These are phyloP conservation scores for Tetragonia tetragonoides DNA, from an alignment of 148 eudicot species.

Conservation along the genomic window DNA sequence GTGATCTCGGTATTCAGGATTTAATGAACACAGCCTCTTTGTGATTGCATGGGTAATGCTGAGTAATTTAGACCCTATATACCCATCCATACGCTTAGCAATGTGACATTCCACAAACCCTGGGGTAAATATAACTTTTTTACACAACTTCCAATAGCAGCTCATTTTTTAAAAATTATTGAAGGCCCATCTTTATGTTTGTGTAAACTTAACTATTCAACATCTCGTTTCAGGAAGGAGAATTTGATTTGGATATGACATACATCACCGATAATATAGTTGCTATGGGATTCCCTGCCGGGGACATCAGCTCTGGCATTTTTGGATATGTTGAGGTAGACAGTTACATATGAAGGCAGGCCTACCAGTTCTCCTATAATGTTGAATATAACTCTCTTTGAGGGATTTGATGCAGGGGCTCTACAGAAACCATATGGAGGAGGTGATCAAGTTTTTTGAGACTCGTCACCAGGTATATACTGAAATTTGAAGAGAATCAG, in stretches of 20 bases:
- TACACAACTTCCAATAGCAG: too few species aligned
- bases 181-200: not conserved
- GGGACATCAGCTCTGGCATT: slow-evolving; percentile 93
- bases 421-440: slow-evolving; percentile 95
- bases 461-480: slow-evolving; percentile 81
- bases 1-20: too few species aligned
- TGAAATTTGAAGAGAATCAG: slow-evolving; percentile 1
- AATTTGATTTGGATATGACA: slow-evolving; percentile 91
- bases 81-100: too few species aligned
- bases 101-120: too few species aligned
- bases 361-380: not conserved
- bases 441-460: slow-evolving; percentile 91
- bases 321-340: slow-evolving; percentile 94
- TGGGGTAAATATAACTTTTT: too few species aligned
- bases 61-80: too few species aligned
- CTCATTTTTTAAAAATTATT: not conserved
- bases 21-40: not conserved
- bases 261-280: slow-evolving; percentile 89
- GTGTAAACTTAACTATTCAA: not conserved
- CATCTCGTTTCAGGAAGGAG: slow-evolving; percentile 65
- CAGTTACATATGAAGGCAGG: slow-evolving; percentile 7
- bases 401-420: slow-evolving; percentile 66
- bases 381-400: slow-evolving; percentile 15
- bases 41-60: not conserved
- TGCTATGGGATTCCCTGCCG: slow-evolving; percentile 99